Evolutionary conservation across 202 grass and related monocot genomes (phyloP).

Genomic region (Musa balbisiana): DNA sequence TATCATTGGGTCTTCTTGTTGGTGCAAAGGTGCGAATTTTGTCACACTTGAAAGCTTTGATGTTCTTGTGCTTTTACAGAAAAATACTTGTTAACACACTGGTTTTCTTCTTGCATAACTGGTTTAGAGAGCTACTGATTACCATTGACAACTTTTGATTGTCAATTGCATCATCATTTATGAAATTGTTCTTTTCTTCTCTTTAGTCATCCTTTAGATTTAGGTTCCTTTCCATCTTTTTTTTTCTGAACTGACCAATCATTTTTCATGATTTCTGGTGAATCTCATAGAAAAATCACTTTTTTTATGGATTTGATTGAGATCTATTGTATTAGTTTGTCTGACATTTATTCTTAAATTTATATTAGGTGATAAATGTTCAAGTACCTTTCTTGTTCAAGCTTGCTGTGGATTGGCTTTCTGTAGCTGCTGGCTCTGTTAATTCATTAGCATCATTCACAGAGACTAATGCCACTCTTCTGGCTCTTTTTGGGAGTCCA

Average conservation of each 20-base stretch:
- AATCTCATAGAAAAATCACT: not conserved
- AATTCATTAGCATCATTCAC: constrained; percentile 76
- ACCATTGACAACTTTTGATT: no score
- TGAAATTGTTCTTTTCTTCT: not conserved
- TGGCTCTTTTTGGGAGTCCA: constrained; percentile 96
- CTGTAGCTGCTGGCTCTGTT: constrained; percentile 60
- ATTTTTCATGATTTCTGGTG: not conserved
- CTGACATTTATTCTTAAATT: constrained; percentile 38
- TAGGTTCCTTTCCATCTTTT: not conserved
- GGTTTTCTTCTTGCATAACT: no score
- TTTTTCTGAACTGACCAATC: not conserved
- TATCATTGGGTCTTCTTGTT: constrained; percentile 74
- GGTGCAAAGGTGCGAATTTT: constrained; percentile 73
- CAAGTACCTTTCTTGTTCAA: constrained; percentile 99
- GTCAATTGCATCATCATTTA: not conserved
- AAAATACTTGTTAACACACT: no score
- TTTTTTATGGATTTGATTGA: not conserved
- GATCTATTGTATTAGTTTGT: constrained; percentile 15
- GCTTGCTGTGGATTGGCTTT: constrained; percentile 91
- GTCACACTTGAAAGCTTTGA: not conserved
- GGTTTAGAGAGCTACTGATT: no score
- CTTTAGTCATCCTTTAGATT: not conserved
- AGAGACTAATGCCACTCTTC: constrained; percentile 74
- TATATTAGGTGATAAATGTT: constrained; percentile 95
- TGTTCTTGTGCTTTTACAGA: no score